phyloP scores from a whole-genome alignment of 2,329 filamentous ascomycete genomes.

The Acrocalymma vagum region DNA sequence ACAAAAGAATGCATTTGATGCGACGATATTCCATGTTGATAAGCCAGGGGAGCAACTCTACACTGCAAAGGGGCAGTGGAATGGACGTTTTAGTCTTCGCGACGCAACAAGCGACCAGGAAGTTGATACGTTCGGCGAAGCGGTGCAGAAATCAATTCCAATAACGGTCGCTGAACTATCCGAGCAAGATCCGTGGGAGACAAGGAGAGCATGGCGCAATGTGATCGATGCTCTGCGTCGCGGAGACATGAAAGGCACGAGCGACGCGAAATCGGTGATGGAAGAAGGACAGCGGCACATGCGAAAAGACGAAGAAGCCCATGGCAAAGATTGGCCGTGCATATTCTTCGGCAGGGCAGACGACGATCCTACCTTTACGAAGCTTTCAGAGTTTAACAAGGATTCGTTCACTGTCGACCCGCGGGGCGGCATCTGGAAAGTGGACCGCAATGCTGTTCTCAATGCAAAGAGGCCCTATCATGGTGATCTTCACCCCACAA shows the following conservation, averaged over 20 bases:
- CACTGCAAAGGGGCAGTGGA: conserved; percentile 53
- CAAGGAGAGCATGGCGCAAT: conserved; percentile 52
- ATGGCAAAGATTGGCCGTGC: conserved; percentile 47
- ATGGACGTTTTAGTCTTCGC: conserved; percentile 47
- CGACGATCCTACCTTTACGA: conserved; percentile 35
- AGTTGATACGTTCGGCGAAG: conserved; percentile 48
- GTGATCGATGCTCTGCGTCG: conserved; percentile 49
- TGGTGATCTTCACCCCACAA: conserved; percentile 35
- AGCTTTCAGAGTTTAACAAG: conserved; percentile 25
- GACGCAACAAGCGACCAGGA: conserved; percentile 41
- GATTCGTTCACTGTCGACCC: conserved; percentile 31
- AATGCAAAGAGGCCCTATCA: conserved; percentile 38
- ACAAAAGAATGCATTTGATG: conserved; percentile 52
- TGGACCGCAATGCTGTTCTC: conserved; percentile 30
- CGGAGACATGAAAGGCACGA: conserved; percentile 52
- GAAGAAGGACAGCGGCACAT: conserved; percentile 52
- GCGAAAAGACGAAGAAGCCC: conserved; percentile 48
- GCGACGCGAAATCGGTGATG: conserved; percentile 39
- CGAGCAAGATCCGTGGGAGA: conserved; percentile 56
- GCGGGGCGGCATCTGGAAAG: conserved; percentile 42
- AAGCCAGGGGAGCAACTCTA: conserved; percentile 45
- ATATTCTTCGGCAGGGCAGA: conserved; percentile 51
- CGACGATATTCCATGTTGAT: conserved; percentile 46
- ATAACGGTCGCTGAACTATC: conserved; percentile 37
- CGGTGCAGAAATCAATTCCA: conserved; percentile 23